Evolutionary conservation across 805 yeast genomes (phyloP).

Genomic region (Saccharomycopsis olivae): DNA sequence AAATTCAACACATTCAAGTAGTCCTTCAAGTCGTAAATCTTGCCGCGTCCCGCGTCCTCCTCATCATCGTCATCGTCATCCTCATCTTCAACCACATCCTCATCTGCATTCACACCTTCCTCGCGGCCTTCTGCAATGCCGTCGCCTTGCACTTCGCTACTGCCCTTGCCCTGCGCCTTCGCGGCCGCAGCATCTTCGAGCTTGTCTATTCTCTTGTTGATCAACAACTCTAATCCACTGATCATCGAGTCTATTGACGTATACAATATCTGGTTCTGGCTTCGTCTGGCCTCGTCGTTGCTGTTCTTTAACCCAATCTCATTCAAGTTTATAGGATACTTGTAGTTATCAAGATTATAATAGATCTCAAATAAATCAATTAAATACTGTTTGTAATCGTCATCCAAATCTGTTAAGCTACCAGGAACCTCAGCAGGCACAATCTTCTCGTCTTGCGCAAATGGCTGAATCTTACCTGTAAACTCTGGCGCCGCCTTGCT

Average conservation of each 20-base stretch:
- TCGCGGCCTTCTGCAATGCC: no score
- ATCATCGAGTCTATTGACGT: constrained; percentile 13
- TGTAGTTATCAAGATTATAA: constrained; percentile 14
- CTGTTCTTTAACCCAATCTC: constrained; percentile 17
- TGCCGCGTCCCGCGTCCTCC: no score
- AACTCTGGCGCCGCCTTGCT: not conserved
- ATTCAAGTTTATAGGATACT: constrained; percentile 14
- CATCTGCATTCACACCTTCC: no score
- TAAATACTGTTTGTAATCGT: constrained; percentile 8
- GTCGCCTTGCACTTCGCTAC: no score
- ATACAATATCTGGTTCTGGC: constrained; percentile 12
- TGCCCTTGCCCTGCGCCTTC: no score
- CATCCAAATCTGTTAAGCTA: constrained; percentile 6
- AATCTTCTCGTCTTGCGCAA: constrained; percentile 1
- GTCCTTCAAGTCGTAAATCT: constrained; percentile 32
- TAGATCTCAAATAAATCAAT: constrained; percentile 14
- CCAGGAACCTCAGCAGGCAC: constrained; percentile 14
- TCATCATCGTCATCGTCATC: no score
- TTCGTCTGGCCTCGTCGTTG: constrained; percentile 8
- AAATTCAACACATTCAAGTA: constrained; percentile 46
- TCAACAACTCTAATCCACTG: constrained; percentile 16
- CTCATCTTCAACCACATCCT: no score
- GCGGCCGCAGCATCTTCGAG: no score
- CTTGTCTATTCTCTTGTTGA: constrained; percentile 16
- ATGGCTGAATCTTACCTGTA: constrained; percentile 3